Evolutionary conservation across 805 yeast species (phyloP).

Genomic region (Ogataea paraovalis): DNA sequence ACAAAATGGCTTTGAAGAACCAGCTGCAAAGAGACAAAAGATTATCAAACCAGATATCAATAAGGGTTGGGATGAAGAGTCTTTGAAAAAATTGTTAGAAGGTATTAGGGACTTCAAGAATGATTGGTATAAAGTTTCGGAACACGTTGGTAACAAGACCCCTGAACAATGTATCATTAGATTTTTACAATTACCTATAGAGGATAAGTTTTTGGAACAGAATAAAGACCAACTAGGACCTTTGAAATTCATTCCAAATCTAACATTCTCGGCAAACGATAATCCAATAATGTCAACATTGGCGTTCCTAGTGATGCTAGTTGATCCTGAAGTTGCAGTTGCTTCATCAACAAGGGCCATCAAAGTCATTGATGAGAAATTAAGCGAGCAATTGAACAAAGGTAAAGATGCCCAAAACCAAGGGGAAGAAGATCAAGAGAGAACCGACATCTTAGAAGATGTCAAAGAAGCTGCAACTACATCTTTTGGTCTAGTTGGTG

Average conservation of each 20-base stretch:
- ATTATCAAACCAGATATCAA: slow-evolving; percentile 34
- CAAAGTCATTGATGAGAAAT: slow-evolving; percentile 41
- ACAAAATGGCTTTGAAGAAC: slow-evolving; percentile 11
- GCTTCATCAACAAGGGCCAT: slow-evolving; percentile 72
- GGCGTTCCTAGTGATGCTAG: slow-evolving; percentile 78
- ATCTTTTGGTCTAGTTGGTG: slow-evolving; percentile 75
- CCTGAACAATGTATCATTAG: slow-evolving; percentile 78
- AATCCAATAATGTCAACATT: slow-evolving; percentile 94
- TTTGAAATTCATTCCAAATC: slow-evolving; percentile 73
- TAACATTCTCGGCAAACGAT: slow-evolving; percentile 81
- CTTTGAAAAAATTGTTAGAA: slow-evolving; percentile 54
- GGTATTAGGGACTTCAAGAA: slow-evolving; percentile 60
- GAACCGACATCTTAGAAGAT: slow-evolving; percentile 23
- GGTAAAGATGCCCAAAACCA: slow-evolving; percentile 23
- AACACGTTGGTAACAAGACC: slow-evolving; percentile 61
- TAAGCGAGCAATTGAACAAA: slow-evolving; percentile 36
- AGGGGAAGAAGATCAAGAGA: slow-evolving; percentile 11
- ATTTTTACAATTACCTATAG: slow-evolving; percentile 77
- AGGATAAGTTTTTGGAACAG: slow-evolving; percentile 61
- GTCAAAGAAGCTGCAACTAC: slow-evolving; percentile 59
- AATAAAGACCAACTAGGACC: slow-evolving; percentile 56
- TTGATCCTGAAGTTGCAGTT: slow-evolving; percentile 80
- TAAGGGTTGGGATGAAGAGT: slow-evolving; percentile 63
- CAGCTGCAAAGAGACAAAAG: slow-evolving; percentile 20
- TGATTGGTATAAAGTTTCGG: slow-evolving; percentile 78